Evolutionary conservation across 441 rosid genomes (phyloP).

Genomic region (Arabidopsis lyrata): DNA sequence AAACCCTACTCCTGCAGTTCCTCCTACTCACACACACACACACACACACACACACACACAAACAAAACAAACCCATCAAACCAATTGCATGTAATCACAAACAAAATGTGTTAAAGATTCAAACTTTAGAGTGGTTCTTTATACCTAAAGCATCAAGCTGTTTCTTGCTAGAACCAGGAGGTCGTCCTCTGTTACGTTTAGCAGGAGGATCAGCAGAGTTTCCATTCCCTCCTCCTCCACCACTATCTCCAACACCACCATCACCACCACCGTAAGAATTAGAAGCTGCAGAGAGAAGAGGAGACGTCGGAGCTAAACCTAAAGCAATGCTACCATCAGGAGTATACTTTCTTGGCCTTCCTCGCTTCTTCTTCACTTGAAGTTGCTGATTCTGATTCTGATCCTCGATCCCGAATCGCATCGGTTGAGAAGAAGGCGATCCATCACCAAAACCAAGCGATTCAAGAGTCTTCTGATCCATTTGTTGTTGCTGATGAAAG

Average conservation of each 20-base stretch:
- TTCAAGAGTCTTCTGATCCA: conserved; percentile 51
- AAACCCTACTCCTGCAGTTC: conserved; percentile 77
- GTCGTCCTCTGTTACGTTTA: conserved; percentile 82
- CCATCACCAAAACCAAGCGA: conserved; percentile 64
- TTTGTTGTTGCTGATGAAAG: conserved; percentile 39
- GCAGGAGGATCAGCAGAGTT: conserved; percentile 59
- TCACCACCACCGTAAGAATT: conserved; percentile 51
- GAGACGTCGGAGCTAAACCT: conserved; percentile 70
- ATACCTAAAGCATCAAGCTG: conserved; percentile 82
- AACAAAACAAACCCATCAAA: conserved; percentile 28
- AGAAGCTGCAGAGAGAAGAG: conserved; percentile 53
- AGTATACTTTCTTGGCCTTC: conserved; percentile 86
- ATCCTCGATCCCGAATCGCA: conserved; percentile 57
- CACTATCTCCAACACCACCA: conserved; percentile 43
- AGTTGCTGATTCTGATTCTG: conserved; percentile 40
- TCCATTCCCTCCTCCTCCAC: conserved; percentile 41
- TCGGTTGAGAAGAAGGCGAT: conserved; percentile 48
- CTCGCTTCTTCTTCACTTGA: conserved; percentile 73
- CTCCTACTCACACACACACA: conserved; percentile 41
- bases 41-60: too few species aligned
- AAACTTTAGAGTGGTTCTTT: neutral
- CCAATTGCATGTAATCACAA: conserved; percentile 19
- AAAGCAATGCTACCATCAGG: conserved; percentile 87
- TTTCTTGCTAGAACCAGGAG: conserved; percentile 82
- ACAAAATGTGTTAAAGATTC: conserved; percentile 18